Evolutionary conservation across 345 rosid species (phyloP), one percentile per base, ranked within the genome.

Genomic region (Populus euphratica): DNA sequence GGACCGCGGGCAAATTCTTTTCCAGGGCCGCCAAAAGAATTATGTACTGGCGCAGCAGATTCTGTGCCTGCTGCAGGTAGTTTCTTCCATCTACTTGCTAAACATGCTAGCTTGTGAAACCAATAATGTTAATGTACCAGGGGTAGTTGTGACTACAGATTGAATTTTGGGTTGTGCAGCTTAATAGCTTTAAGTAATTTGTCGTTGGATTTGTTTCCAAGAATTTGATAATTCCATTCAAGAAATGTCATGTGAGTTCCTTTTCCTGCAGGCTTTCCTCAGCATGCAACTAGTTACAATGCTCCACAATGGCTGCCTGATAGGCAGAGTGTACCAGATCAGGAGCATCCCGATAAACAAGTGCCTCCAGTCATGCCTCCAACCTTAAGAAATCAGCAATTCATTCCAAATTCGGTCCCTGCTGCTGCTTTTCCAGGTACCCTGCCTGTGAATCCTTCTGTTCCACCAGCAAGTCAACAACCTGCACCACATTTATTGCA

Each of bases 251-350:
- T 43, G 1, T 5, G 27, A 13, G 38, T 78, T 35, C 41, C 10
- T 75, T n/a, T 21, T n/a, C 29, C 49, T 63, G 61, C 83, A 83
- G 85, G 83, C 50, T 79, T 44, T 68, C 27, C 71, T n/a, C 85
- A 49, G 67, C 83, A 73, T 62, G 64, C 79, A 44, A 66, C 85
- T 49, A 86, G 76, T 83, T 86, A 86, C 67, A 79, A 41, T 78
- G 67, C 78, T 44, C 59, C 83, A 41, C 86, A 85, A n/a, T 90
- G 97, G 97, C 94, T 86, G 82, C 85, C 79, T 68, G 93, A 90
- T 68, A 85, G 87, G 77, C 89, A 85, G 81, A 75, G 81, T 78
- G 65, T 77, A 77, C 75, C 76, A 29, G 94, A 89, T 68, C 86
- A 80, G 75, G 93, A 89, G 76, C 88, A 85, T 85, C 82, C 83